phyloP scores from a whole-genome alignment of 225 moss, liverwort and hornwort genomes.

The Physcomitrellopsis africana region DNA sequence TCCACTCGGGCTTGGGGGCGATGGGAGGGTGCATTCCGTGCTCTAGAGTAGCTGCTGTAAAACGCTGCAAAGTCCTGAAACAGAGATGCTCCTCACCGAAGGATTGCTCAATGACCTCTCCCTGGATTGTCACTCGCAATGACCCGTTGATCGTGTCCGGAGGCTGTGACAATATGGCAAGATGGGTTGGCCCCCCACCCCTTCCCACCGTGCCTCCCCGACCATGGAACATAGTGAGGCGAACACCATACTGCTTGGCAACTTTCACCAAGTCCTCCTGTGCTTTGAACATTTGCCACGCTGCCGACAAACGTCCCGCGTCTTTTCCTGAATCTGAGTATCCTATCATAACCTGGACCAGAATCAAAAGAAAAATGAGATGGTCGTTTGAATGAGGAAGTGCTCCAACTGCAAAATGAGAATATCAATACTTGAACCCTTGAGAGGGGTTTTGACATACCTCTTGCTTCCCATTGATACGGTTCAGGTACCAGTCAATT shows the following conservation, averaged over 20 bases:
- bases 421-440: too few relatives aligned
- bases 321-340: constrained; percentile 98
- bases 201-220: constrained; percentile 96
- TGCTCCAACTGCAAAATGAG: too few relatives aligned
- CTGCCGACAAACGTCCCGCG: constrained; percentile 90
- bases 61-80: constrained; percentile 90
- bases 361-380: constrained; percentile 13
- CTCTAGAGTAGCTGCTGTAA: constrained; percentile 93
- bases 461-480: constrained; percentile 96
- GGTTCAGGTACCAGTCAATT: constrained; percentile 90
- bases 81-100: constrained; percentile 98
- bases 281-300: constrained; percentile 98
- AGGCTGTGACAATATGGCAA: constrained; percentile 95
- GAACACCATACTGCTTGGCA: constrained; percentile 83
- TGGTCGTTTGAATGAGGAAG: background rate
- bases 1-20: constrained; percentile 85
- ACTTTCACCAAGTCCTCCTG: constrained; percentile 96
- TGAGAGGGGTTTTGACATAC: constrained; percentile 34
- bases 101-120: constrained; percentile 96
- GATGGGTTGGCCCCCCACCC: constrained; percentile 96
- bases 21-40: constrained; percentile 98
- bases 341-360: constrained; percentile 77
- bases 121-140: constrained; percentile 92
- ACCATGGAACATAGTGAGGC: constrained; percentile 94
- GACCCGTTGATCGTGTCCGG: constrained; percentile 97